These are phyloP conservation scores for Globisporangium nunn DNA, from an alignment of 352 stramenopile genomes.

Conservation along the genomic window DNA sequence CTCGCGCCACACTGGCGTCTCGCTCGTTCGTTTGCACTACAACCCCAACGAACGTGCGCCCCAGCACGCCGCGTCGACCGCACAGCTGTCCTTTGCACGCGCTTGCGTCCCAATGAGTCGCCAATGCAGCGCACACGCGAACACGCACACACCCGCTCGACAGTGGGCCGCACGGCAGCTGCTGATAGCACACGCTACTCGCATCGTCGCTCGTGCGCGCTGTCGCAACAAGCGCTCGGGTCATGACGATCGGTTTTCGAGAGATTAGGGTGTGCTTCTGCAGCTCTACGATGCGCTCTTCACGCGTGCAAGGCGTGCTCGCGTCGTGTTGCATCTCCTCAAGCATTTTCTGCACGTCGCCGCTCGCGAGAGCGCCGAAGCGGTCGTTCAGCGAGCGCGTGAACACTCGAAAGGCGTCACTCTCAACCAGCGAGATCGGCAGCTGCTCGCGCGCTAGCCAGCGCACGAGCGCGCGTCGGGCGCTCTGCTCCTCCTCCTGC, in stretches of 20 bases:
- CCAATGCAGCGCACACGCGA: conserved; percentile 25
- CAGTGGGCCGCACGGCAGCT: conserved; percentile 22
- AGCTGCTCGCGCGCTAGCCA: conserved; percentile 45
- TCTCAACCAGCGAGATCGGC: conserved; percentile 32
- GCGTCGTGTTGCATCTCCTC: conserved; percentile 6
- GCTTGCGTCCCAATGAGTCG: conserved; percentile 25
- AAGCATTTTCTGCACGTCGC: conserved; percentile 24
- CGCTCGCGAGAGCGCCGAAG: conserved; percentile 20
- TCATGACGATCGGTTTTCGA: conserved; percentile 7
- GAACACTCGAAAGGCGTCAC: conserved; percentile 28
- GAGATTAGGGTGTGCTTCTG: background rate
- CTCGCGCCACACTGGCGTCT: background rate
- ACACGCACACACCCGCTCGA: conserved; percentile 22
- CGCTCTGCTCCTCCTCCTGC: conserved; percentile 4
- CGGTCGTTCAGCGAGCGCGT: conserved; percentile 26
- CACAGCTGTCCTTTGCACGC: conserved; percentile 22
- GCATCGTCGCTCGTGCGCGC: conserved; percentile 11
- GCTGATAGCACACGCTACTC: conserved; percentile 5
- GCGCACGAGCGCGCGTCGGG: conserved; percentile 26
- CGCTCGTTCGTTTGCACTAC: conserved; percentile 17
- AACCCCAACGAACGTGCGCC: conserved; percentile 30
- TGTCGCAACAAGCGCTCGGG: conserved; percentile 26
- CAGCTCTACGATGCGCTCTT: background rate
- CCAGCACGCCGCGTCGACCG: conserved; percentile 36
- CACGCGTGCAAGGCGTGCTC: background rate